Percentiles rank a stretch among this genome's conserved stretches.
Evolutionary conservation across 202 grass and related monocot species (phyloP).

Genomic region (Setaria viridis): DNA sequence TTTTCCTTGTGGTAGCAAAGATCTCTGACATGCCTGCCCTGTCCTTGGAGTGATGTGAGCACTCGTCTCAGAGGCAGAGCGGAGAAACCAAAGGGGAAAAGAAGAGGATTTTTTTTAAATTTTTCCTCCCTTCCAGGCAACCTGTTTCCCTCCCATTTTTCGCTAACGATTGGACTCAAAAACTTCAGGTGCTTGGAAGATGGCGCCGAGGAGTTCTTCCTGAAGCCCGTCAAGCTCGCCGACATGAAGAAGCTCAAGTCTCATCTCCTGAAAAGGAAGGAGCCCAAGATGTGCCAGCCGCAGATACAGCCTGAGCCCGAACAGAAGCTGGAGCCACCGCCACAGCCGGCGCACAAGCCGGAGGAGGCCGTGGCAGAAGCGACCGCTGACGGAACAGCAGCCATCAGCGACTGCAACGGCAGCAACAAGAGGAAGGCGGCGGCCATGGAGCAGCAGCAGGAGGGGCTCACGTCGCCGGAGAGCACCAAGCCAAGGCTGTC

Average conservation of each 20-base stretch:
- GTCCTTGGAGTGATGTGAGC: conserved; percentile 64
- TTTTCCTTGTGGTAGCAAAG: conserved; percentile 62
- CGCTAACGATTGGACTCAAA: conserved; percentile 2
- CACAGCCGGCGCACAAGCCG: background rate
- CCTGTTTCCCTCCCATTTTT: conserved; percentile 7
- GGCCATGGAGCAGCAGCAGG: conserved; percentile 45
- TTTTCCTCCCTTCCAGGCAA: conserved; percentile 8
- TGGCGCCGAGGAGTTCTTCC: conserved; percentile 95
- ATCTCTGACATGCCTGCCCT: conserved; percentile 72
- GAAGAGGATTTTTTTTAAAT: background rate
- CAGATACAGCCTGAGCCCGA: conserved; percentile 23
- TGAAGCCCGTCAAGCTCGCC: conserved; percentile 86
- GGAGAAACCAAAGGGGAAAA: conserved; percentile 27
- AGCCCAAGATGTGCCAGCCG: conserved; percentile 22
- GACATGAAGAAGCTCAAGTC: conserved; percentile 93
- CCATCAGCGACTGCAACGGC: conserved; percentile 17
- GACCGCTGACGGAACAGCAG: background rate
- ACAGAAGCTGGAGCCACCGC: conserved; percentile 24
- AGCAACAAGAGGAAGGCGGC: conserved; percentile 66
- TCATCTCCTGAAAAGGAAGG: conserved; percentile 71
- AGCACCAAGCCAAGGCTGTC: conserved; percentile 73
- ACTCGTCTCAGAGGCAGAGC: background rate
- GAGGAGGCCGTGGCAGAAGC: conserved; percentile 6
- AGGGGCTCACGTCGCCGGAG: conserved; percentile 60
- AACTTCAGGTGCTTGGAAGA: conserved; percentile 86